Base-by-base conservation (phyloP, 495 filamentous ascomycete genomes). In the Neurospora hispaniola region DNA sequence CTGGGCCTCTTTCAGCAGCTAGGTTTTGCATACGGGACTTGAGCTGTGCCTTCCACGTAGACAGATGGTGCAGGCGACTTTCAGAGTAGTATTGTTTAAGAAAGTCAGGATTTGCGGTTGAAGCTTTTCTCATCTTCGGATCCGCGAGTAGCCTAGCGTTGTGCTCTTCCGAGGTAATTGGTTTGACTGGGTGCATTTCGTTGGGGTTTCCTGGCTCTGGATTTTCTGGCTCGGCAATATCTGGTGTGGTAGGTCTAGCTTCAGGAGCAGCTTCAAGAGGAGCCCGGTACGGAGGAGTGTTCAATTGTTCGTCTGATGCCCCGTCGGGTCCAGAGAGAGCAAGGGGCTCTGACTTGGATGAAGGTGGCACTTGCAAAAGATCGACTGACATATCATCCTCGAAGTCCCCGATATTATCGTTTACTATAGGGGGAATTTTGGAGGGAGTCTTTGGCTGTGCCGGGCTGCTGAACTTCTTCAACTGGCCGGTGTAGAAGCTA, bases 31-130 rank as follows among this genome's bases (percentile, higher is more conserved):
- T 88, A 76, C 92, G 89, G 12, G 93, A 89, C 79, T 97, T 98
- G 12, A 99, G 81, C 59, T 97, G 91, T 0, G 94, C 91, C 86
- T 97, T 98, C 96, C 95, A 97, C 11, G 90, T 92, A 3, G 96
- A 98, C 1, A 99, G 84, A 78, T 99, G 94, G 81, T 99, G 96
- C 18, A 99, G 86, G 7, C 96, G 90, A 44, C 94, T 97, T 80
- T 98, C 93, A 71, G 91, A 90, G 76, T 98, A 98, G 79, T 92
- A 99, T 76, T 97, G 94, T 71, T 94, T 92, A 2, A 99, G 82
- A 71, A 99, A 99, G 48, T 94, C 90, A 0, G 96, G 94, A 72
- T 98, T 95, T 11, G 90, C 92, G 16, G 91, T 93, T 39, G 93
- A 95, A 0, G 93, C 92, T 73, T 94, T 93, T 44, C 91, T 87